Base-by-base conservation (phyloP, 768 basidiomycete species). In the Sutorius australiensis region DNA sequence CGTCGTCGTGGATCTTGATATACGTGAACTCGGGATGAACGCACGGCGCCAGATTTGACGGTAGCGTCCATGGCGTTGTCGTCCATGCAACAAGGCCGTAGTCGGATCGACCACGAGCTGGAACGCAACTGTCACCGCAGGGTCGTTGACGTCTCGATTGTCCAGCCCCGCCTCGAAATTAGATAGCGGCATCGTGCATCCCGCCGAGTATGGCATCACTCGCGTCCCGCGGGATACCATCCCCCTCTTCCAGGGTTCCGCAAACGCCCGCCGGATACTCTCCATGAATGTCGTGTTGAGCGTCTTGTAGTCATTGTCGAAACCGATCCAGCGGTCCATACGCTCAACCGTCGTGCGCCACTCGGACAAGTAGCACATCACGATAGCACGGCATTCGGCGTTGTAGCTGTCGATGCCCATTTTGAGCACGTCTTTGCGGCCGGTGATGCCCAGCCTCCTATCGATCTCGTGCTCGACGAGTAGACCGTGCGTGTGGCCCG, bases 391-490 rank as follows among this genome's bases (percentile, higher is more conserved):
- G 66, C 97, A 99, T 69, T 98, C 94, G 5, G 82, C 92, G 70
- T 99, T 99, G 80, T 99, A 99, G 63, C 88, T 89, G 73, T 88
- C 92, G 72, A 99, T 95, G 13, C 97, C 97, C 86, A 99, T 88
- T 31, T 78, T 80, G 73, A 98, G 78, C 39, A 99, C 97, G 67
- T 99, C 97, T 42, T 84, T 90, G 67, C 89, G 91, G 27, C 92
- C 84, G 31, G 87, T 94, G 76, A 98, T 97, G 37, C 84, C 84
- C 42, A 98, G 79, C 63, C 82, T 87, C 77, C 98, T 98, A 80
- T 99, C 97, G 75, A 99, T 98, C 76, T 97, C 92, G 75, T 98
- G 95, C 72, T 99, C 97, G 66, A 99, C 94, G 33, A 95, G 97
- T 27, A 99, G 83, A 48, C 95, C 95, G 73, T 99, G 95, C 5